Base-by-base conservation (phyloP, 768 basidiomycete species). In the Lactifluus piperatus region DNA sequence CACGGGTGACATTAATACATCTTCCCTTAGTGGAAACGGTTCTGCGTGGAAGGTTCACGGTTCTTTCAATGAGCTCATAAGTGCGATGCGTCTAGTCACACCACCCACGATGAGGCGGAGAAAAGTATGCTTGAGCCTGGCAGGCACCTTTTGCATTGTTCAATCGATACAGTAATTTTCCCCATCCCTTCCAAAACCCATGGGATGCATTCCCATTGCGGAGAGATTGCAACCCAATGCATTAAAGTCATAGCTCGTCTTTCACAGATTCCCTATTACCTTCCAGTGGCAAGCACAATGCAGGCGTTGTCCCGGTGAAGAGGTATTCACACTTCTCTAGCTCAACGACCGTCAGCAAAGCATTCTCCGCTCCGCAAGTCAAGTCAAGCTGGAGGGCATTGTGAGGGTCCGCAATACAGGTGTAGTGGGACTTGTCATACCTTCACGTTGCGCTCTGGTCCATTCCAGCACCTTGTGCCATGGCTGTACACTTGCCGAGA, bases 241-340 rank as follows among this genome's bases (percentile, higher is more conserved):
- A 8, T 29, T 41, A 53, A 24, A 24, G 50, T 64, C 65, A 74
- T 43, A 74, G 50, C 62, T 74, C 72, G 27, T 73, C 70, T 48
- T 64, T 66, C 34, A 64, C 66, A 32, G 24, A 45, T 24, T 74
- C 71, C n/a, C 72, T 75, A 37, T 72, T 66, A 2, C 70, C 69
- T 16, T 77, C 77, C 29, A 79, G 65, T 29, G 81, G 82, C 61
- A 81, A 69, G 69, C 94, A 97, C 54, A 97, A 71, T 1, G 93
- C 92, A 11, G 94, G 94, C 0, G 83, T 81, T 36, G 91, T 94
- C 24, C 80, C 93, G 10, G 83, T 90, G 67, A 93, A 81, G 68
- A 86, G 83, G 67, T 97, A 97, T 71, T 94, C 92, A 74, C 95
- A 98, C 75, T 97, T 97, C 73, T 98, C 94, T 20, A 94, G 79